A percentile compares a stretch with the other conserved stretches of the same genome.
Conservation (phyloP, 306 rosid genomes). For the Castanea crenata region DNA sequence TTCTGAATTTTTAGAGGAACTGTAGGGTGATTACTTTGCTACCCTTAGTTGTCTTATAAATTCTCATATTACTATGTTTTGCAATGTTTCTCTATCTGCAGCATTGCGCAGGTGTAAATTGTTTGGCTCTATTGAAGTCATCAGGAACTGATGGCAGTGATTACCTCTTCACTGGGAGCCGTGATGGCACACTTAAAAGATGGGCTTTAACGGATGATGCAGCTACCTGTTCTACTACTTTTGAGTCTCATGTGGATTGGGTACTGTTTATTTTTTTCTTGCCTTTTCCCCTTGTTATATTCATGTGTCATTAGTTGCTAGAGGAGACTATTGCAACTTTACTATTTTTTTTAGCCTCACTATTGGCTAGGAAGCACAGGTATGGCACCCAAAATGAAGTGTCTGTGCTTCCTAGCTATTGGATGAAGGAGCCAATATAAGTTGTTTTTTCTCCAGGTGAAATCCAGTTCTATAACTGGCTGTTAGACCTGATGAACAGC, state of each 20-base stretch:
- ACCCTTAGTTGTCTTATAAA: neutral
- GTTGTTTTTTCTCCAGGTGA: neutral
- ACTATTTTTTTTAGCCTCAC: too few species aligned
- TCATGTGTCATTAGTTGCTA: neutral
- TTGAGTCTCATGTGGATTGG: constrained; percentile 99
- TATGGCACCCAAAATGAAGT: too few species aligned
- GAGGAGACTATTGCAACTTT: neutral
- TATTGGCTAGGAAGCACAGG: too few species aligned
- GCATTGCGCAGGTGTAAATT: constrained; percentile 97
- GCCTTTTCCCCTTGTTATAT: constrained; percentile 3
- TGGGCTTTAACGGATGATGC: constrained; percentile 72
- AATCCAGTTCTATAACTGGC: neutral
- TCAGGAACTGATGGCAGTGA: constrained; percentile 58
- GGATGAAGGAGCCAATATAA: neutral
- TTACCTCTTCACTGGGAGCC: constrained; percentile 91
- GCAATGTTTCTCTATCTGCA: constrained; percentile 43
- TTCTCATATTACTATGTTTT: constrained; percentile 18
- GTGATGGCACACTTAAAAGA: constrained; percentile 95
- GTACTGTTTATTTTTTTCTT: constrained; percentile 35
- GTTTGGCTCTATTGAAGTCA: constrained; percentile 67
- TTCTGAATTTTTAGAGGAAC: neutral
- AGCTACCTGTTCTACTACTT: constrained; percentile 85
- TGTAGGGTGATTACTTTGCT: neutral
- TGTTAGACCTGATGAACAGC: neutral
- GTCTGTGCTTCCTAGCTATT: neutral